Conservation (phyloP, 2,329 filamentous ascomycete species). For the Penicillium sp. region DNA sequence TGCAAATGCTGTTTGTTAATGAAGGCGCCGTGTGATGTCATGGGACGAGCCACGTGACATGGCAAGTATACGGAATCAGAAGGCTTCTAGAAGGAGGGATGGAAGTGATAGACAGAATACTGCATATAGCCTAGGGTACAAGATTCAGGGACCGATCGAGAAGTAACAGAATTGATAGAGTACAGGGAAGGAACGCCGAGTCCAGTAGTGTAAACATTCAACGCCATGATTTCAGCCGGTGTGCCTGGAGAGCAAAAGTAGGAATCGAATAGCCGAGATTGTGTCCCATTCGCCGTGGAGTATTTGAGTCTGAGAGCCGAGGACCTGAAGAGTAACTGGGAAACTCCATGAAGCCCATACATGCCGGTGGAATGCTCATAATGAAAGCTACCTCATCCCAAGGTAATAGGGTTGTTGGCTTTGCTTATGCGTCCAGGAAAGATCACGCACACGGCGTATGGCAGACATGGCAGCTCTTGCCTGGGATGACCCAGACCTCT, state of each 20-base stretch:
- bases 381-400: neutral
- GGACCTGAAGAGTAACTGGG: neutral
- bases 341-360: neutral
- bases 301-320: neutral
- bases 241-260: neutral
- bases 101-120: neutral
- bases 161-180: neutral
- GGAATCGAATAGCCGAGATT: neutral
- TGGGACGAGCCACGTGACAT: constrained; percentile 3
- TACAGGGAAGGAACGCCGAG: neutral
- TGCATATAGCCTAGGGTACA: neutral
- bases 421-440: neutral
- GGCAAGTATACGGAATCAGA: neutral
- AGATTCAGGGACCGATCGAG: neutral
- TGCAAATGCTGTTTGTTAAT: no score
- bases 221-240: neutral
- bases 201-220: constrained; percentile 1
- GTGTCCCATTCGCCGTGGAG: neutral
- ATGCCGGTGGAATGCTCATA: neutral
- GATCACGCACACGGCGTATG: constrained; percentile 31
- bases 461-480: constrained; percentile 44
- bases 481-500: constrained; percentile 45
- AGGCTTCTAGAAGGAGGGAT: constrained; percentile 1
- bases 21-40: constrained; percentile 3
- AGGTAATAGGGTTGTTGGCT: neutral